Percentiles rank a stretch among this genome's conserved stretches.
Evolutionary conservation across 2,329 filamentous ascomycete species (phyloP).

Genomic region (Hirsutella rhossiliensis): DNA sequence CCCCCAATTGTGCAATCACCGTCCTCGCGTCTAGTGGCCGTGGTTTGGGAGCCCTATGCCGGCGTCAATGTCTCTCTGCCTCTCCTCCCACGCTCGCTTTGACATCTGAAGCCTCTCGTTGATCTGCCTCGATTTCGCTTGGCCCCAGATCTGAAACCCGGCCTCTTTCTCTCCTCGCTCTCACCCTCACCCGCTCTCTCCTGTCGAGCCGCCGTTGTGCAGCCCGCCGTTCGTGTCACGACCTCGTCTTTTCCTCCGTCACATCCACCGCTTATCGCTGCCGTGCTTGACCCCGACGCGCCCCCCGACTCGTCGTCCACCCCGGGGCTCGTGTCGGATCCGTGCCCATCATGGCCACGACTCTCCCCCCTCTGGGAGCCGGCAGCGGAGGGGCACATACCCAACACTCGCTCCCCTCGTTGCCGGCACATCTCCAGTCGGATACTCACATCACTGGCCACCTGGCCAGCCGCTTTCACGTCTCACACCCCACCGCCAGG

Average conservation of each 20-base stretch:
- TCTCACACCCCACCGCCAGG: slow-evolving; percentile 73
- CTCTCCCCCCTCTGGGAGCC: slow-evolving; percentile 36
- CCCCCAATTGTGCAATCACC: background rate
- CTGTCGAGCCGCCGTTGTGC: background rate
- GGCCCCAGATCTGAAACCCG: background rate
- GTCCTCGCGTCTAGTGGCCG: background rate
- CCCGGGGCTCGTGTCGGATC: slow-evolving; percentile 14
- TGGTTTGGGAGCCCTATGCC: no score
- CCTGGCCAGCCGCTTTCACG: slow-evolving; percentile 82
- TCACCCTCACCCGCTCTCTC: background rate
- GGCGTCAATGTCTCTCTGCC: background rate
- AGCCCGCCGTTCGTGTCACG: no score
- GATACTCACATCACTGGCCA: slow-evolving; percentile 72
- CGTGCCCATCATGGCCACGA: slow-evolving; percentile 46
- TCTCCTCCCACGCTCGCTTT: slow-evolving; percentile 2
- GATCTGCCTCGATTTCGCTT: background rate
- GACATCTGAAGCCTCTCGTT: background rate
- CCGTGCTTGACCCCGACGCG: background rate
- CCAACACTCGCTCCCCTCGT: slow-evolving; percentile 75
- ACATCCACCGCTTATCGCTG: no score
- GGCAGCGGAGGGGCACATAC: slow-evolving; percentile 53
- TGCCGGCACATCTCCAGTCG: slow-evolving; percentile 73
- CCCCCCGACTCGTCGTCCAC: background rate
- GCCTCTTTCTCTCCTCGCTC: background rate
- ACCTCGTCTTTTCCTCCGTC: no score